Evolutionary conservation across 148 eudicot genomes (phyloP), one percentile per base, ranked within the genome.

Genomic region (Nepenthes mirabilis): DNA sequence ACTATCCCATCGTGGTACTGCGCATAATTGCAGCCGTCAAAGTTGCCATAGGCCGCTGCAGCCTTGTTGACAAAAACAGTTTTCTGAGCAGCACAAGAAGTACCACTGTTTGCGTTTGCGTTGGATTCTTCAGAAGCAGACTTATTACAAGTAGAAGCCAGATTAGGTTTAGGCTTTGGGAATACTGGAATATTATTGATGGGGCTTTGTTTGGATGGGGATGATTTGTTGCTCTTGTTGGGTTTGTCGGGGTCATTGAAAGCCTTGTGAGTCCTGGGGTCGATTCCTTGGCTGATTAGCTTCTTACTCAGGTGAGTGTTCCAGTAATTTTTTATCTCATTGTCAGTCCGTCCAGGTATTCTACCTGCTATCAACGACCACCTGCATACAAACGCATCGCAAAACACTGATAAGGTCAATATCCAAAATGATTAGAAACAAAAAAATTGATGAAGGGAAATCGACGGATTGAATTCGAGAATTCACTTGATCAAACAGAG

Each of bases 301-400:
- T 83, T 83, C 80, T 81, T 81, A 74, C 83, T 78, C 37, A 83
- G 80, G 57, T 78, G 89, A 50, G 83, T 82, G 69, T 82, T 82
- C 87, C 87, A 82, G 52, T 82, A 82, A 56, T 82, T 82, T 75
- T 82, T 79, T 53, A 82, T 82, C 76, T 82, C 84, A n/a, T 79
- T 82, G 55, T 82, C 87, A 1, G 87, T 82, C 4, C 87, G 61
- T 5, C 87, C 87, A 1, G 87, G 87, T 52, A 82, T 76, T 61
- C 87, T 71, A 52, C 87, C 87, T 1, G 87, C 87, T 66, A 82
- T 82, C 59, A 82, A 63, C 9, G 87, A 82, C 87, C 83, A 82
- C 65, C 83, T 81, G 43, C 45, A 40, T 40, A 40, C 45, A 40
- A 4, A 3, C 45, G 8, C 45, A 40, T 4, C 45, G 4, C 45